phyloP scores from a whole-genome alignment of 495 filamentous ascomycete species.

The Gamarada debralockiae region DNA sequence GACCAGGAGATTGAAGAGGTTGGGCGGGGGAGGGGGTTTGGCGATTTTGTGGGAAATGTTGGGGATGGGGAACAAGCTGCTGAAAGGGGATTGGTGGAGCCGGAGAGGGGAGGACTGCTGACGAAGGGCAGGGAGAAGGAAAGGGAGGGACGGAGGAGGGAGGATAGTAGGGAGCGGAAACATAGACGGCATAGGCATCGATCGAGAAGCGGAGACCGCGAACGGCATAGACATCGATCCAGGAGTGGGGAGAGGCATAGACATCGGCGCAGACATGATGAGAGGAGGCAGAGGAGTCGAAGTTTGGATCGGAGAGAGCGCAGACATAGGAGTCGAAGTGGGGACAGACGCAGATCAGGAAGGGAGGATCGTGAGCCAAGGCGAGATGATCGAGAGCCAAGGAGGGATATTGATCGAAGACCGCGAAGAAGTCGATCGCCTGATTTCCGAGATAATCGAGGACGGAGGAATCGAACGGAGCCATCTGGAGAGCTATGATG shows the following conservation, averaged over 20 bases:
- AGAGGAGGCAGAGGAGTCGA: constrained; percentile 12
- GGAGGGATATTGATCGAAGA: constrained; percentile 2
- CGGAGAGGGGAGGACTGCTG: constrained; percentile 14
- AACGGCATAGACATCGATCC: constrained; percentile 19
- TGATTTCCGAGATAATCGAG: not conserved
- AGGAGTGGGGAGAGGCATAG: constrained; percentile 19
- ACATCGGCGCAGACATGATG: constrained; percentile 11
- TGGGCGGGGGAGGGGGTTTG: constrained; percentile 21
- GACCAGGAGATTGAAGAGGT: constrained; percentile 17
- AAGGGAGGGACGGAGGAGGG: not conserved
- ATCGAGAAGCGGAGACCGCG: constrained; percentile 23
- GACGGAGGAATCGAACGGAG: no score
- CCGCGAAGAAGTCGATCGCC: not conserved
- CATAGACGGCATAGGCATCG: constrained; percentile 11
- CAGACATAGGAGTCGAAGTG: constrained; percentile 16
- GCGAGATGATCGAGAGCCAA: constrained; percentile 2
- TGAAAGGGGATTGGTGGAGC: not conserved
- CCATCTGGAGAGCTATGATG: no score
- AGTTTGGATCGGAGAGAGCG: constrained; percentile 12
- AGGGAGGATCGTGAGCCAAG: constrained; percentile 11
- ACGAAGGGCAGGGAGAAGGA: constrained; percentile 16
- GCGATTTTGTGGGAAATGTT: constrained; percentile 26
- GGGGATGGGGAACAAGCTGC: not conserved
- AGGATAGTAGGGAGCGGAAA: constrained; percentile 4
- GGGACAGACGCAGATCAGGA: constrained; percentile 7